Base-by-base conservation (phyloP, 768 basidiomycete species). In the Nidularia pulvinata region DNA sequence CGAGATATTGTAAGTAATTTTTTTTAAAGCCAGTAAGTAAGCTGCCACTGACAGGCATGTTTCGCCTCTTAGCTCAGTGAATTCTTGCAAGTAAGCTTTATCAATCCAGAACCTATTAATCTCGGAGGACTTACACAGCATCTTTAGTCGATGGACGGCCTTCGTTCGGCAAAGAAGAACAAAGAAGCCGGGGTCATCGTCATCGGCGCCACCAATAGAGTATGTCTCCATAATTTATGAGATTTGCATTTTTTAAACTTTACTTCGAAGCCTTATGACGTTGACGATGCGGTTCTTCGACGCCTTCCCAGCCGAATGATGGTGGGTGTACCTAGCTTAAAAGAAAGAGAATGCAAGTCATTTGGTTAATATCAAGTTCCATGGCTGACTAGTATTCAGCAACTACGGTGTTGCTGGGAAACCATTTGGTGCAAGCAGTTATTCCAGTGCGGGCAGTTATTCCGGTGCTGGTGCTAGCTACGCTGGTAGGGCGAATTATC, bases 121-220 rank as follows among this genome's bases (percentile, higher is more conserved):
- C n/a, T n/a, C n/a, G n/a, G n/a, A 55, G 52, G 44, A 55, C 42
- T 22, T n/a, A 51, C 32, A 33, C 44, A 45, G 35, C 48, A 4
- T 45, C 33, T n/a, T 52, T 46, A 61, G 57, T 46, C 56, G 16
- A 61, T 61, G 58, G 60, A 61, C 48, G 60, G 60, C n/a, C 56
- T 61, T 44, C 47, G 53, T 25, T 55, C 58, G 19, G 55, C 58
- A 19, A 48, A 54, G 46, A 55, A 51, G 46, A 59, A 61, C 35
- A 54, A 49, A 43, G 58, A 57, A 16, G 49, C 33, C 43, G 56
- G 53, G 32, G 46, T 61, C 46, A 54, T 61, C 32, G 52, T 61
- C 19, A 50, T 60, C 3, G 60, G 58, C 9, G 60, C 60, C 9
- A 59, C 58, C n/a, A 61, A 59, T 55, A 54, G 60, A 46, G 60